Evolutionary conservation across 306 rosid genomes (phyloP).

Genomic region (Sphenostylis stenocarpa): DNA sequence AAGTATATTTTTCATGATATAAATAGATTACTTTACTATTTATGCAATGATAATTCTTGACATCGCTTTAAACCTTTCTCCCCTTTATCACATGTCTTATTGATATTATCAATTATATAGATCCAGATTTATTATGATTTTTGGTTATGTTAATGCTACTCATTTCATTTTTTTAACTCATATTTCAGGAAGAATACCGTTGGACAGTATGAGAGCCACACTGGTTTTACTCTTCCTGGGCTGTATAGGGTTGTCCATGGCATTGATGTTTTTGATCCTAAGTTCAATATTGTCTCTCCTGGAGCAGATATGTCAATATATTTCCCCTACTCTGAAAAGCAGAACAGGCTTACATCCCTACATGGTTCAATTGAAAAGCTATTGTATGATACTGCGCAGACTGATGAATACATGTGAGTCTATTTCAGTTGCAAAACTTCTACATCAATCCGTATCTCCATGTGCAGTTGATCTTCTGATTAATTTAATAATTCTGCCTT

Average conservation of each 20-base stretch:
- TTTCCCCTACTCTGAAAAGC: conserved; percentile 80
- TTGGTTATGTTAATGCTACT: not conserved
- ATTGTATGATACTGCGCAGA: conserved; percentile 64
- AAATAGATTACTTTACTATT: not conserved
- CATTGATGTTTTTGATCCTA: conserved; percentile 94
- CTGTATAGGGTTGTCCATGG: conserved; percentile 94
- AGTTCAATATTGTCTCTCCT: conserved; percentile 97
- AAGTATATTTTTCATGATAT: conserved; percentile 39
- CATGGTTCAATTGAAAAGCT: conserved; percentile 78
- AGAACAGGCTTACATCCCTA: conserved; percentile 73
- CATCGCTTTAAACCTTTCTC: too few relatives aligned
- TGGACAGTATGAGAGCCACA: conserved; percentile 96
- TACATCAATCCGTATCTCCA: not conserved
- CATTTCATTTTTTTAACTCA: conserved; percentile 10
- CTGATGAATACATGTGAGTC: conserved; percentile 75
- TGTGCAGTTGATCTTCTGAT: conserved; percentile 9
- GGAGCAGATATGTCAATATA: conserved; percentile 90
- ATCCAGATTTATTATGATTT: not conserved
- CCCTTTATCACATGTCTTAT: too few relatives aligned
- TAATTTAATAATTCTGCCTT: conserved; percentile 19
- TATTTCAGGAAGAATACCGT: conserved; percentile 81
- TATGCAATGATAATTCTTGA: too few relatives aligned
- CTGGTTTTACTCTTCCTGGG: conserved; percentile 87
- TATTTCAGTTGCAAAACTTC: conserved; percentile 2
- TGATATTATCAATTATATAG: too few relatives aligned